Evolutionary conservation across 2,329 filamentous ascomycete genomes (phyloP).

Genomic region (Pezizomycotina sp.): DNA sequence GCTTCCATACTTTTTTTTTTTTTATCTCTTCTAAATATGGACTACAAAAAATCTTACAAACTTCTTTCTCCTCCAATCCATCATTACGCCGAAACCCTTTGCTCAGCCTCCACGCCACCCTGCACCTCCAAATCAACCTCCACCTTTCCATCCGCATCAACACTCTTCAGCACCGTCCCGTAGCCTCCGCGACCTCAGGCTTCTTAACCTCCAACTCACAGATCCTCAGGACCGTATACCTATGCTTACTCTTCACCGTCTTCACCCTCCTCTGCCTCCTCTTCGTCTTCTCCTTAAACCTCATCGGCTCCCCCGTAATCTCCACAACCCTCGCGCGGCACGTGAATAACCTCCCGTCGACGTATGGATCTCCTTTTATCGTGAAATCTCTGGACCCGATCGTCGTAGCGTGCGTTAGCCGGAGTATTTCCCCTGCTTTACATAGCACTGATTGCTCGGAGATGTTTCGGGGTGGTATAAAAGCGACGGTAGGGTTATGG

Average conservation of each 20-base stretch:
- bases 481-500: conserved; percentile 59
- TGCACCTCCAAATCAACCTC: too few species aligned
- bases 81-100: too few species aligned
- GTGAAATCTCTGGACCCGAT: conserved; percentile 84
- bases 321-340: conserved; percentile 75
- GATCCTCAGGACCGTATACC: conserved; percentile 71
- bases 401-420: conserved; percentile 67
- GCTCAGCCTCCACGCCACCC: too few species aligned
- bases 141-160: too few species aligned
- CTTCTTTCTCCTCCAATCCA: too few species aligned
- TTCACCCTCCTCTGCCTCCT: conserved; percentile 55
- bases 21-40: too few species aligned
- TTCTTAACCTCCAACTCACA: conserved; percentile 59
- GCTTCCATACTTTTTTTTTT: too few species aligned
- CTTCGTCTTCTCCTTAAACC: conserved; percentile 68
- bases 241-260: conserved; percentile 74
- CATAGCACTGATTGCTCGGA: conserved; percentile 15
- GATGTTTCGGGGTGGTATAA: conserved; percentile 37
- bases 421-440: conserved; percentile 62
- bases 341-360: conserved; percentile 70
- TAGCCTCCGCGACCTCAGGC: conserved; percentile 33
- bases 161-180: too few species aligned
- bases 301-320: conserved; percentile 62
- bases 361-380: conserved; percentile 60
- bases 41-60: too few species aligned